phyloP scores from a whole-genome alignment of 1,139 yeast species.

The Zhuliangozyma blackwelliae region DNA sequence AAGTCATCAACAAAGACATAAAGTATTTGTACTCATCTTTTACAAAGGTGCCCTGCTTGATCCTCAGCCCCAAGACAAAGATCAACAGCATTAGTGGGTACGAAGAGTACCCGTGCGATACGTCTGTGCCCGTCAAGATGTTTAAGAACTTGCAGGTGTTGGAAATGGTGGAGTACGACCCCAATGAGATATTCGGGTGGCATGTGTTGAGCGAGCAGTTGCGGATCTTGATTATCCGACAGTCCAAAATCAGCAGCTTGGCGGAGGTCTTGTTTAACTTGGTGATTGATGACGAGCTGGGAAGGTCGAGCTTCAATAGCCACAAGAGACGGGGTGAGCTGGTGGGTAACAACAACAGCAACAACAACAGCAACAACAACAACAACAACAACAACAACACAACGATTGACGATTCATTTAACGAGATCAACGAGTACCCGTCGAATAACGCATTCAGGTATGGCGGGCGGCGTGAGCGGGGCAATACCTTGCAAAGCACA shows the following conservation, averaged over 20 bases:
- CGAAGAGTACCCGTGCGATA: constrained; percentile 70
- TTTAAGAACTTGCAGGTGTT: constrained; percentile 61
- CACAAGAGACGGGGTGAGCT: constrained; percentile 14
- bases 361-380: neutral
- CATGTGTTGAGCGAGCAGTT: constrained; percentile 51
- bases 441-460: constrained; percentile 21
- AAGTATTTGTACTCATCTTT: constrained; percentile 61
- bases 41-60: constrained; percentile 60
- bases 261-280: constrained; percentile 47
- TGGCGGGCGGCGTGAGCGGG: constrained; percentile 20
- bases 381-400: constrained; percentile 8
- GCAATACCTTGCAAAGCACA: constrained; percentile 15
- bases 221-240: constrained; percentile 51
- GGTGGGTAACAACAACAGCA: neutral
- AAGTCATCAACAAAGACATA: constrained; percentile 43
- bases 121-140: constrained; percentile 58
- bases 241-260: constrained; percentile 47
- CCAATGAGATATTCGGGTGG: constrained; percentile 68
- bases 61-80: constrained; percentile 56
- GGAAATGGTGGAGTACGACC: constrained; percentile 57
- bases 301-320: constrained; percentile 36
- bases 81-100: constrained; percentile 54
- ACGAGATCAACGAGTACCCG: constrained; percentile 9
- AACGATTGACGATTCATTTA: constrained; percentile 9
- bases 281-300: constrained; percentile 53